Percentiles rank a stretch among this genome's conserved stretches.
phyloP scores from a whole-genome alignment of 2,329 filamentous ascomycete species.

The Elsinoe ampelina region DNA sequence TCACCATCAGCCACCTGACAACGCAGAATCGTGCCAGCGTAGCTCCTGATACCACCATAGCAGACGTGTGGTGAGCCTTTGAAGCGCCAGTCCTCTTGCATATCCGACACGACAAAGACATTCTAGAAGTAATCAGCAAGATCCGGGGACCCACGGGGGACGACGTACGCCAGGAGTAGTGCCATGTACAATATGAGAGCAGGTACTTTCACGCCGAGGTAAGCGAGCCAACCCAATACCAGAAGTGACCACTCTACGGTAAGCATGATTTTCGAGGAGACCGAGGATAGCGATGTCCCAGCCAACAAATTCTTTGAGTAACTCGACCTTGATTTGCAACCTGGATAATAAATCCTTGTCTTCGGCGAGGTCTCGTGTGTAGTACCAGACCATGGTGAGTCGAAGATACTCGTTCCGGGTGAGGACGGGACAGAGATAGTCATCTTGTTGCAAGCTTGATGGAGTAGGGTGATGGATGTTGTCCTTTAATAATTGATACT shows the following conservation, averaged over 20 bases:
- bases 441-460: neutral
- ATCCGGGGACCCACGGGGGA: slow-evolving; percentile 17
- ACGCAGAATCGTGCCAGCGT: slow-evolving; percentile 35
- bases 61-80: slow-evolving; percentile 33
- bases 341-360: slow-evolving; percentile 34
- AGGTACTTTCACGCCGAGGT: slow-evolving; percentile 38
- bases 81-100: slow-evolving; percentile 39
- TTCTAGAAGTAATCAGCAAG: slow-evolving; percentile 18
- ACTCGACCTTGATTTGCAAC: slow-evolving; percentile 35
- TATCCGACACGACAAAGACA: slow-evolving; percentile 35
- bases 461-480: neutral
- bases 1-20: slow-evolving; percentile 34
- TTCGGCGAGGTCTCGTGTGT: slow-evolving; percentile 32
- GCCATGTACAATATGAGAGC: slow-evolving; percentile 35
- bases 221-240: slow-evolving; percentile 35
- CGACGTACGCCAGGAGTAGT: neutral
- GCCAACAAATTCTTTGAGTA: slow-evolving; percentile 34
- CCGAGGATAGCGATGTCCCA: slow-evolving; percentile 42
- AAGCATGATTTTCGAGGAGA: slow-evolving; percentile 35
- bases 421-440: slow-evolving; percentile 29
- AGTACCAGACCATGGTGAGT: slow-evolving; percentile 37
- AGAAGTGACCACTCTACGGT: slow-evolving; percentile 35
- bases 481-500: neutral
- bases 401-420: slow-evolving; percentile 30
- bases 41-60: slow-evolving; percentile 32